Conservation (phyloP, 192 early-diverging fungal genomes). For the Mortierella hygrophila region DNA sequence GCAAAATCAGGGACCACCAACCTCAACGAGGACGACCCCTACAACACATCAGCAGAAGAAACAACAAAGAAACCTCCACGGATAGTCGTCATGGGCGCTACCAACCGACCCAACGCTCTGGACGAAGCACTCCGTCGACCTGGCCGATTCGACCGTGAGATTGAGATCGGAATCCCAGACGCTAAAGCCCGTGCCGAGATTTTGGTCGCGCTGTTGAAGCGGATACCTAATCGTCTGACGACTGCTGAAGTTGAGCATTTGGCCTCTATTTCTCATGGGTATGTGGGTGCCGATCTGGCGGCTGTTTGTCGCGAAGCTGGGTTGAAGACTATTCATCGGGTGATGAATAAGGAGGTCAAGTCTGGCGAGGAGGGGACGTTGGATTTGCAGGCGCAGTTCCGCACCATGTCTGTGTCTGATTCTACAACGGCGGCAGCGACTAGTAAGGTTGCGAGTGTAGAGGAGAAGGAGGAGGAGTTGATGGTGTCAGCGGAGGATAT, state of each 20-base stretch:
- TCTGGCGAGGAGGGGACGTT: background rate
- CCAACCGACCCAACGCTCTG: slow-evolving; percentile 90
- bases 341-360: slow-evolving; percentile 11
- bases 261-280: slow-evolving; percentile 86
- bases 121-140: slow-evolving; percentile 94
- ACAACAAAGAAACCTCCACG: slow-evolving; percentile 21
- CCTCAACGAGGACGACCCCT: background rate
- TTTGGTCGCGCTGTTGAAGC: slow-evolving; percentile 72
- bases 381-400: slow-evolving; percentile 12
- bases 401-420: slow-evolving; percentile 18
- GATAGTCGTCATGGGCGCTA: slow-evolving; percentile 91
- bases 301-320: slow-evolving; percentile 91
- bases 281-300: slow-evolving; percentile 97
- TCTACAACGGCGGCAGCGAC: background rate
- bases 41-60: background rate
- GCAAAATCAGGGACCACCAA: slow-evolving; percentile 1
- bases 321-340: slow-evolving; percentile 77
- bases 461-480: slow-evolving; percentile 48
- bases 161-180: slow-evolving; percentile 95
- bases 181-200: slow-evolving; percentile 78
- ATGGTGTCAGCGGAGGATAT: slow-evolving; percentile 69
- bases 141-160: slow-evolving; percentile 94
- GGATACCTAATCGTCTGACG: slow-evolving; percentile 78
- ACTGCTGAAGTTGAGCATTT: slow-evolving; percentile 67
- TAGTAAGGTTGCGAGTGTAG: background rate